phyloP scores from a whole-genome alignment of 257 asterid species.

The Solanum sitiens region DNA sequence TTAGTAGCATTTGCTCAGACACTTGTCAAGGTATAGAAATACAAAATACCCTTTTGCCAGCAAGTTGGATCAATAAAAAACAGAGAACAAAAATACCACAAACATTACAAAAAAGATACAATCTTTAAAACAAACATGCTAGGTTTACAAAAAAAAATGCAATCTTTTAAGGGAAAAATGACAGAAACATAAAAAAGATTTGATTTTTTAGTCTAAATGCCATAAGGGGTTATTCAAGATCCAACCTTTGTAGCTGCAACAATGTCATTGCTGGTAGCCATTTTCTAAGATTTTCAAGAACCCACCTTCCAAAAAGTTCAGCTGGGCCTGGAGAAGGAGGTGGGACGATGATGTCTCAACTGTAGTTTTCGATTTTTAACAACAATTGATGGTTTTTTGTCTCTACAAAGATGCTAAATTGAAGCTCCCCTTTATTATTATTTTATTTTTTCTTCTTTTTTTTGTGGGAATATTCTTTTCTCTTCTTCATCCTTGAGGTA shows the following conservation, averaged over 20 bases:
- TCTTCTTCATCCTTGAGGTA: neutral
- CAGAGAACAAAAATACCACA: neutral
- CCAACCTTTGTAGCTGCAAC: neutral
- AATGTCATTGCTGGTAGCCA: neutral
- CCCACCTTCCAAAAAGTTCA: neutral
- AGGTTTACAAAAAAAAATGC: neutral
- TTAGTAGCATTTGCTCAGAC: neutral
- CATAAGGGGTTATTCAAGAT: neutral
- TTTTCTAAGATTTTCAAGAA: neutral
- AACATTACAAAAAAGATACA: neutral
- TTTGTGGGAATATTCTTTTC: too few species aligned
- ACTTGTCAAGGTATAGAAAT: neutral
- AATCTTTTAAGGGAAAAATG: neutral
- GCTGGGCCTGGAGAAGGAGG: neutral
- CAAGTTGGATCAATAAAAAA: neutral
- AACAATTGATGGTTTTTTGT: neutral
- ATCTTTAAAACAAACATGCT: neutral
- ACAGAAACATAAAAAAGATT: neutral
- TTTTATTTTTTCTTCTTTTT: neutral
- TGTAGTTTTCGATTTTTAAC: neutral
- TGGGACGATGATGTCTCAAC: neutral
- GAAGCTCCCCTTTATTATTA: neutral
- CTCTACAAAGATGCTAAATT: neutral
- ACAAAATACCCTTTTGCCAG: neutral
- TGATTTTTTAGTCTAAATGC: neutral